A percentile compares a stretch with the other conserved stretches of the same genome.
phyloP scores from a whole-genome alignment of 768 basidiomycete species.

The Vararia minispora region DNA sequence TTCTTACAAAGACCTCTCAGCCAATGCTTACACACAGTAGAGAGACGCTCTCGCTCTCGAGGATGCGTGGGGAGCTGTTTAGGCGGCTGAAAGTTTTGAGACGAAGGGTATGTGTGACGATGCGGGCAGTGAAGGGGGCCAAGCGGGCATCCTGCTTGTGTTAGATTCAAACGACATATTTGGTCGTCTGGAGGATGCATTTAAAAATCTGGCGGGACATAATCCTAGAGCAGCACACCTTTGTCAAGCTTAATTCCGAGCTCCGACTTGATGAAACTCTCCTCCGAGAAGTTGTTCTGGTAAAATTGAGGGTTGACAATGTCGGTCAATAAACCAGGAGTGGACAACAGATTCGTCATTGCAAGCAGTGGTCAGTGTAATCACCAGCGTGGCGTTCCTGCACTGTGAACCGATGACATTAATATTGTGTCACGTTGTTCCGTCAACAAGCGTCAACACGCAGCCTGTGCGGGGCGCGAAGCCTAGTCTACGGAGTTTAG shows the following conservation, averaged over 20 bases:
- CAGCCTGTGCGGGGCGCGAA: conserved; percentile 1
- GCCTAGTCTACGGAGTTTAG: no score
- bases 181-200: conserved; percentile 59
- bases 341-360: conserved; percentile 21
- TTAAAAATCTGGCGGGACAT: background rate
- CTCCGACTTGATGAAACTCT: conserved; percentile 71
- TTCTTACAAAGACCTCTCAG: conserved; percentile 97
- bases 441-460: conserved; percentile 3
- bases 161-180: conserved; percentile 80
- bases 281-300: conserved; percentile 82
- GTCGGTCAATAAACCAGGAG: conserved; percentile 31
- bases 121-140: conserved; percentile 88
- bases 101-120: conserved; percentile 82
- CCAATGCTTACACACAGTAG: conserved; percentile 99
- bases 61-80: conserved; percentile 76
- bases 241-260: conserved; percentile 85
- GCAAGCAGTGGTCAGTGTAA: no score
- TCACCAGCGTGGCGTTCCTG: no score
- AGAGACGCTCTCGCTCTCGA: conserved; percentile 69
- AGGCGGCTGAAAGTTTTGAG: conserved; percentile 83
- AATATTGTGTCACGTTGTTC: no score
- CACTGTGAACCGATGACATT: no score
- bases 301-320: conserved; percentile 86
- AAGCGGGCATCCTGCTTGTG: conserved; percentile 78
- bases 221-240: conserved; percentile 35